Evolutionary conservation across 352 stramenopile species (phyloP).

Genomic region (Globisporangium ultimum): DNA sequence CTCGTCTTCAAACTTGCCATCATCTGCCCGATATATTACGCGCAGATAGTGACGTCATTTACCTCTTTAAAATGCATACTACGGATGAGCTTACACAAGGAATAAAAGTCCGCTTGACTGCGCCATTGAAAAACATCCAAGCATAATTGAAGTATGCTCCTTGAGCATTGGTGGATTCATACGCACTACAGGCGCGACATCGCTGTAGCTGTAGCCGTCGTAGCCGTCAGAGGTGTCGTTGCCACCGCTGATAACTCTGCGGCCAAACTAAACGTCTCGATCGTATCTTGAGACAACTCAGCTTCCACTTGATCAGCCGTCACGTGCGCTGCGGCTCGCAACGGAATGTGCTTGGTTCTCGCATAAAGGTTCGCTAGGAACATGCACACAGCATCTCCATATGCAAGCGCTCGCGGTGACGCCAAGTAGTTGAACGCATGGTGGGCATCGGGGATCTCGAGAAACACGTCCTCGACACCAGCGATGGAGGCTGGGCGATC

Average conservation of each 20-base stretch:
- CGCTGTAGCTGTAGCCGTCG: not conserved
- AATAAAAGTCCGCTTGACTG: not conserved
- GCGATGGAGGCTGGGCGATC: conserved; percentile 15
- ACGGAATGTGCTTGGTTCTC: conserved; percentile 33
- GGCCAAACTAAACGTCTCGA: not conserved
- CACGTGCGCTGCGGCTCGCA: not conserved
- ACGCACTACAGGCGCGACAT: not conserved
- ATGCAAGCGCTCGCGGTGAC: conserved; percentile 62
- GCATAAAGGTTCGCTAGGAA: conserved; percentile 59
- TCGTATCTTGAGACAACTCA: not conserved
- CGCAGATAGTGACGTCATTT: not conserved
- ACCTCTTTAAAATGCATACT: not conserved
- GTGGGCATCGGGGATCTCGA: conserved; percentile 50
- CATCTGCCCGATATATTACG: not conserved
- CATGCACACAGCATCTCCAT: conserved; percentile 59
- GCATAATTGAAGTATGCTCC: no score
- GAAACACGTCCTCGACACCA: conserved; percentile 49
- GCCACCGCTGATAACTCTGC: not conserved
- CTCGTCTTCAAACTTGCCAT: not conserved
- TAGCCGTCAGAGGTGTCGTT: not conserved
- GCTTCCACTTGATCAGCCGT: not conserved
- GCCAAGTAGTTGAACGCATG: conserved; percentile 78
- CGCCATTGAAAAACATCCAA: not conserved
- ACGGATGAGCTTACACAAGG: no score
- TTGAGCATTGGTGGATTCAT: not conserved